A percentile compares a stretch with the other conserved stretches of the same genome.
Conservation (phyloP, 768 basidiomycete species). For the Polyporus arcularius region DNA sequence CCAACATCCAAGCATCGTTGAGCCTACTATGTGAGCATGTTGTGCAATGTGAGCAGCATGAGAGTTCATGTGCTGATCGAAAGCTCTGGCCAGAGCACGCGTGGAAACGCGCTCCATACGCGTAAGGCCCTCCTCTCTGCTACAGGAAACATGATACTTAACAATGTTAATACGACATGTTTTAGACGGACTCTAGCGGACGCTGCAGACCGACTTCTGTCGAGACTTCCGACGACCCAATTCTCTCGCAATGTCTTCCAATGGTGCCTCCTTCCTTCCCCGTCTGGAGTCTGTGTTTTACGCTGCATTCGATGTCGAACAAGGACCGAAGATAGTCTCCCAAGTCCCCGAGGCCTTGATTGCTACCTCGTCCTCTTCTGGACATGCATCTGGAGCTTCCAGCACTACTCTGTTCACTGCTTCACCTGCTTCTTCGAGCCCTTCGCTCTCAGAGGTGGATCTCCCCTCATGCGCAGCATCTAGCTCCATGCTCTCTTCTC, state of each 20-base stretch:
- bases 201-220: too few species aligned
- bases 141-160: too few species aligned
- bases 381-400: constrained; percentile 11
- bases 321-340: constrained; percentile 88
- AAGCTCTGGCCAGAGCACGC: not conserved
- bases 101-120: not conserved
- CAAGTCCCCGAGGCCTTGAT: constrained; percentile 95
- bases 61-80: not conserved
- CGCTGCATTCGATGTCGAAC: constrained; percentile 82
- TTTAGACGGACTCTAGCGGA: not conserved
- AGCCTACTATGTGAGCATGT: too few species aligned
- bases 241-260: constrained; percentile 37
- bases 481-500: constrained; percentile 51
- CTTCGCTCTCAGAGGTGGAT: constrained; percentile 31
- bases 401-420: constrained; percentile 32
- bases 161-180: not conserved
- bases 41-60: not conserved
- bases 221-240: too few species aligned
- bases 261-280: constrained; percentile 74
- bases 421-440: constrained; percentile 35
- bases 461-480: constrained; percentile 50
- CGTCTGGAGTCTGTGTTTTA: constrained; percentile 89
- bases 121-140: too few species aligned
- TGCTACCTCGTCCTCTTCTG: constrained; percentile 35
- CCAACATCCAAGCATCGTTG: too few species aligned